Evolutionary conservation across 164 flowering plant species (phyloP).

Genomic region (Taxillus chinensis): DNA sequence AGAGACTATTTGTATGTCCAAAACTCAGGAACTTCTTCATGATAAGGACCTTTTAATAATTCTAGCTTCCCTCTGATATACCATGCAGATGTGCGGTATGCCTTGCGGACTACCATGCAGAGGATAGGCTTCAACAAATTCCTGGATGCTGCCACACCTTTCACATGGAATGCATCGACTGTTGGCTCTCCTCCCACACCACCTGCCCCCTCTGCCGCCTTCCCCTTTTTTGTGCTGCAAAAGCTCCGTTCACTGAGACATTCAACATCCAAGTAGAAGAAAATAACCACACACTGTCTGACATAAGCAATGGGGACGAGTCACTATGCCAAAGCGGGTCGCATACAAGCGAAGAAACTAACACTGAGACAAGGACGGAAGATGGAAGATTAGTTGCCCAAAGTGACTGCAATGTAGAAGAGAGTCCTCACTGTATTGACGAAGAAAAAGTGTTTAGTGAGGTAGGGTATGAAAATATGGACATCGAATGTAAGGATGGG

Average conservation of each 20-base stretch:
- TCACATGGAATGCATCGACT: slow-evolving; percentile 72
- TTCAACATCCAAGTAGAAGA: slow-evolving; percentile 5
- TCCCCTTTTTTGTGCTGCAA: slow-evolving; percentile 36
- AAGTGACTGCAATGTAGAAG: slow-evolving; percentile 5
- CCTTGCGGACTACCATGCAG: slow-evolving; percentile 70
- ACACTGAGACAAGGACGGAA: slow-evolving; percentile 5
- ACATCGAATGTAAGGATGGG: too few species aligned
- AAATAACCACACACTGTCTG: slow-evolving; percentile 3
- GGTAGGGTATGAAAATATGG: slow-evolving; percentile 3
- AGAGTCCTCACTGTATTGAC: slow-evolving; percentile 6
- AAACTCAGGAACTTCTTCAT: background rate
- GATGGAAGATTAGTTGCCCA: background rate
- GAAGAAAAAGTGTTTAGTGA: slow-evolving; percentile 6
- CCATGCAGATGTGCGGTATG: slow-evolving; percentile 76
- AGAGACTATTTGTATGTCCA: too few species aligned
- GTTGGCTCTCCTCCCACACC: slow-evolving; percentile 50
- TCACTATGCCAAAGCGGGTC: slow-evolving; percentile 6
- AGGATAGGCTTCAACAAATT: slow-evolving; percentile 74
- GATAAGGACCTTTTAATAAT: background rate
- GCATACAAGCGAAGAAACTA: slow-evolving; percentile 9
- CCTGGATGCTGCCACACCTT: slow-evolving; percentile 77
- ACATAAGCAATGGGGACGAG: slow-evolving; percentile 6
- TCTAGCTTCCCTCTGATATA: background rate
- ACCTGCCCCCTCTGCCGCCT: slow-evolving; percentile 75
- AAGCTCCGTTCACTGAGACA: slow-evolving; percentile 12